These are phyloP conservation scores for Coemansia sp. DNA, from an alignment of 192 early-diverging fungal species.

Conservation along the genomic window DNA sequence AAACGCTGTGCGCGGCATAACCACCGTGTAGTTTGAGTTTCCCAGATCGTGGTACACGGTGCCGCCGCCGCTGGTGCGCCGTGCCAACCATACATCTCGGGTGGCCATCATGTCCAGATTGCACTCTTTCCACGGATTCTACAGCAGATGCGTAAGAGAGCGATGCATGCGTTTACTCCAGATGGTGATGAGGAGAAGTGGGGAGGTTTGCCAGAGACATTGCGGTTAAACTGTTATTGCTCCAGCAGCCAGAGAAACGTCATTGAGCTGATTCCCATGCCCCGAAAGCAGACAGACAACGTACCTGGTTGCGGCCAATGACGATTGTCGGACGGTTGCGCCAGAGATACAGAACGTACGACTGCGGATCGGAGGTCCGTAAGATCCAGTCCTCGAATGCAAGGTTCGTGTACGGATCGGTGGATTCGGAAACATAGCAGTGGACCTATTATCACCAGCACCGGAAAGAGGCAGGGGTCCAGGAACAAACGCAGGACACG, in stretches of 20 bases:
- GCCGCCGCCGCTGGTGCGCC: conserved; percentile 90
- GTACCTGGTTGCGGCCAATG: conserved; percentile 91
- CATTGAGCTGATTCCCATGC: neutral
- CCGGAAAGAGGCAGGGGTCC: neutral
- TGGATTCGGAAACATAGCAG: conserved; percentile 43
- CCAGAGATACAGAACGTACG: conserved; percentile 81
- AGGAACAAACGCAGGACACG: neutral
- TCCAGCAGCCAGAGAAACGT: neutral
- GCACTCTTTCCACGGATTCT: conserved; percentile 98
- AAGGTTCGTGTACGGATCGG: conserved; percentile 52
- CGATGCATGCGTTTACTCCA: neutral
- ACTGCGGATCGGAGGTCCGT: conserved; percentile 64
- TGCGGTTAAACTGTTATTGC: no score
- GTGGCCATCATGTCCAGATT: conserved; percentile 69
- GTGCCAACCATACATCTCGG: conserved; percentile 76
- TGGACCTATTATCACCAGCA: conserved; percentile 16
- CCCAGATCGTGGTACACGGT: conserved; percentile 96
- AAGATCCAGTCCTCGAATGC: conserved; percentile 68
- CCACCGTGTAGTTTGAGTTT: conserved; percentile 92
- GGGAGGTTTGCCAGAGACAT: neutral
- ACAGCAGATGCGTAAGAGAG: conserved; percentile 8
- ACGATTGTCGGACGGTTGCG: conserved; percentile 87
- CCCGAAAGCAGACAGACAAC: neutral
- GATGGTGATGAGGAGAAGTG: neutral
- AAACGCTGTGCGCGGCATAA: conserved; percentile 88